A percentile compares a stretch with the other conserved stretches of the same genome.
phyloP scores from a whole-genome alignment of 208 protist species.

The Leishmania aethiopica region DNA sequence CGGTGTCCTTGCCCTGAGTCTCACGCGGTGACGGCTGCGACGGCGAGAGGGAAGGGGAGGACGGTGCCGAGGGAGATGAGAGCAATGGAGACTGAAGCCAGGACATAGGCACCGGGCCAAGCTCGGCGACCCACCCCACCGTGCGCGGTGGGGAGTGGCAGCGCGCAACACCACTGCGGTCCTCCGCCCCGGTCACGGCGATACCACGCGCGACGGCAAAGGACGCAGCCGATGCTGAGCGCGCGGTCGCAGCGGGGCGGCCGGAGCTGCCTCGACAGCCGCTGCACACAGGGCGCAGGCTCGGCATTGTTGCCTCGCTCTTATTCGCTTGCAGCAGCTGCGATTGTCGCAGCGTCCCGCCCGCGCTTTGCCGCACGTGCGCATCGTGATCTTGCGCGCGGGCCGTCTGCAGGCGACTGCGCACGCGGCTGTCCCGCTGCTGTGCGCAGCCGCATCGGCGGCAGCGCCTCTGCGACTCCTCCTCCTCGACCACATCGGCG shows the following conservation, averaged over 20 bases:
- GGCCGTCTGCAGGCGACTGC: slow-evolving; percentile 6
- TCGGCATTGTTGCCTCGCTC: background rate
- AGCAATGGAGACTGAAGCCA: background rate
- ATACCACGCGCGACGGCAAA: background rate
- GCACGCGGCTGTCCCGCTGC: slow-evolving; percentile 9
- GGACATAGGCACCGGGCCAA: background rate
- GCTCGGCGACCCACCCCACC: background rate
- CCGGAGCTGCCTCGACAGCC: background rate
- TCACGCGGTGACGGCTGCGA: background rate
- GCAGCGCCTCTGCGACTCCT: background rate
- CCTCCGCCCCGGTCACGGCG: background rate
- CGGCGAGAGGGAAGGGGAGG: background rate
- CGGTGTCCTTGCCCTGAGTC: background rate
- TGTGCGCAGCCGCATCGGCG: background rate
- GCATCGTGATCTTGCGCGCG: slow-evolving; percentile 1
- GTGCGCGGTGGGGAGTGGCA: background rate
- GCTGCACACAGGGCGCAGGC: background rate
- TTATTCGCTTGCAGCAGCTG: background rate
- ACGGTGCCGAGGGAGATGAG: background rate
- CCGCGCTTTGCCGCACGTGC: background rate
- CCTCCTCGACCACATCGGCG: background rate
- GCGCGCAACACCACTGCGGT: background rate
- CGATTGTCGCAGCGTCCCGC: background rate
- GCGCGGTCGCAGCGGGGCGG: background rate
- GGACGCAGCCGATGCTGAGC: background rate